Conservation (phyloP, 2,329 filamentous ascomycete genomes). For the Aspergillus carbonarius region DNA sequence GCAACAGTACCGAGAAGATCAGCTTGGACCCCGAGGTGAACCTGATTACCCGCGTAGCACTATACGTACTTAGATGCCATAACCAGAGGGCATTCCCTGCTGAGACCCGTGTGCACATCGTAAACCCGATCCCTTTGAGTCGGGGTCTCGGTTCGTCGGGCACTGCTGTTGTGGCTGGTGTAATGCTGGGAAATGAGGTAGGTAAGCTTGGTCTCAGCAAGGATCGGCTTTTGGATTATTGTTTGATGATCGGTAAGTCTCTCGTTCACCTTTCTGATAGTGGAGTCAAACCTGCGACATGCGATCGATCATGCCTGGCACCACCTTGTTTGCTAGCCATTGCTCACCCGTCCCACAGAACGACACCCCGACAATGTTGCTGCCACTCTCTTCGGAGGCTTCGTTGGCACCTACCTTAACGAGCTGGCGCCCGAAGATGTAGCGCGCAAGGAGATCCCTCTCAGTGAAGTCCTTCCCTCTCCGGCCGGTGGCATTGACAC, state of each 20-base stretch:
- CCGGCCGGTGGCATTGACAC: constrained; percentile 91
- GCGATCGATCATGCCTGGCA: background rate
- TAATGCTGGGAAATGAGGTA: constrained; percentile 87
- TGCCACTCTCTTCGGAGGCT: constrained; percentile 91
- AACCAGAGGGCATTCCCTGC: constrained; percentile 78
- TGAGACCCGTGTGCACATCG: constrained; percentile 89
- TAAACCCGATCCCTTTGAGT: constrained; percentile 91
- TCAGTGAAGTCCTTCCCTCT: constrained; percentile 87
- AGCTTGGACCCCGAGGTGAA: constrained; percentile 82
- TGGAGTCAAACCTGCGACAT: background rate
- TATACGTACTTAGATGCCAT: constrained; percentile 94
- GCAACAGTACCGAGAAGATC: constrained; percentile 69
- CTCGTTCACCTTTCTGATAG: background rate
- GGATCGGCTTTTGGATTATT: constrained; percentile 88
- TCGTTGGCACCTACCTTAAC: constrained; percentile 94
- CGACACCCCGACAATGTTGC: constrained; percentile 93
- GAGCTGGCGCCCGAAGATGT: constrained; percentile 86
- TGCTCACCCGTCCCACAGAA: constrained; percentile 44
- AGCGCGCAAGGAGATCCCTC: constrained; percentile 86
- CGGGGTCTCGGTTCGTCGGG: constrained; percentile 93
- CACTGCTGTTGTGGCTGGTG: constrained; percentile 90
- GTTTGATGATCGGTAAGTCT: constrained; percentile 82
- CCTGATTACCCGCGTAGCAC: constrained; percentile 87
- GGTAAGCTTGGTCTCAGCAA: constrained; percentile 75
- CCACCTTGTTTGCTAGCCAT: constrained; percentile 1